Percentiles rank a stretch among this genome's conserved stretches.
These are phyloP conservation scores for Podaxis sp. DNA, from an alignment of 768 basidiomycete species.

Conservation along the genomic window DNA sequence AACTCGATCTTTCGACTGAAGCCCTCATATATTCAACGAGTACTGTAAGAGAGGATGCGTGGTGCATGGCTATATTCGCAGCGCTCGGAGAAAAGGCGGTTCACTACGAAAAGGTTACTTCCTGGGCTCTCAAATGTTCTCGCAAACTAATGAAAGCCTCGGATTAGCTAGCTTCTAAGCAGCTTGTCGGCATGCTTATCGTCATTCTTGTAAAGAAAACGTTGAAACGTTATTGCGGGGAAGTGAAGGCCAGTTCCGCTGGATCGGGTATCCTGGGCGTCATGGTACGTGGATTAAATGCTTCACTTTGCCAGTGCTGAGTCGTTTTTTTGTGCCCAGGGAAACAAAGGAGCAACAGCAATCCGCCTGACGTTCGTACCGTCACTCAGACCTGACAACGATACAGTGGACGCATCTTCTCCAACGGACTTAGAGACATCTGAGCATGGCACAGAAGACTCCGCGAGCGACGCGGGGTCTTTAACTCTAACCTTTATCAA, in stretches of 20 bases:
- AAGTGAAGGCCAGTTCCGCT: slow-evolving; percentile 49
- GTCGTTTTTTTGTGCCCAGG: slow-evolving; percentile 37
- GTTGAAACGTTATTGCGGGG: slow-evolving; percentile 47
- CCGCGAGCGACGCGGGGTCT: slow-evolving; percentile 26
- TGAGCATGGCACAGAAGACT: background rate
- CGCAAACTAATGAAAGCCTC: background rate
- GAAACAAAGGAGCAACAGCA: slow-evolving; percentile 81
- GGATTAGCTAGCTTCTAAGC: slow-evolving; percentile 63
- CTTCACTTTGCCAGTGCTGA: background rate
- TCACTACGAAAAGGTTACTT: slow-evolving; percentile 62
- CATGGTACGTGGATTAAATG: slow-evolving; percentile 47
- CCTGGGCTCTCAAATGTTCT: background rate
- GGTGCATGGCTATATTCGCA: slow-evolving; percentile 65
- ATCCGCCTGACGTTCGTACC: slow-evolving; percentile 60
- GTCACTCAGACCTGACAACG: slow-evolving; percentile 18
- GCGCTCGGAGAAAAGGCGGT: slow-evolving; percentile 65
- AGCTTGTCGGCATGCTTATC: slow-evolving; percentile 84
- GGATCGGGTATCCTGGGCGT: slow-evolving; percentile 77
- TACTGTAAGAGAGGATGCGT: slow-evolving; percentile 65
- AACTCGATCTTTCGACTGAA: slow-evolving; percentile 76
- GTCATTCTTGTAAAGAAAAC: slow-evolving; percentile 61
- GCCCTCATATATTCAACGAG: slow-evolving; percentile 71
- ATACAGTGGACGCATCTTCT: slow-evolving; percentile 8
- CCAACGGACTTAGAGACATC: background rate
- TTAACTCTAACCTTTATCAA: slow-evolving; percentile 72